phyloP scores from a whole-genome alignment of 257 asterid genomes.

The Solanum pimpinellifolium region DNA sequence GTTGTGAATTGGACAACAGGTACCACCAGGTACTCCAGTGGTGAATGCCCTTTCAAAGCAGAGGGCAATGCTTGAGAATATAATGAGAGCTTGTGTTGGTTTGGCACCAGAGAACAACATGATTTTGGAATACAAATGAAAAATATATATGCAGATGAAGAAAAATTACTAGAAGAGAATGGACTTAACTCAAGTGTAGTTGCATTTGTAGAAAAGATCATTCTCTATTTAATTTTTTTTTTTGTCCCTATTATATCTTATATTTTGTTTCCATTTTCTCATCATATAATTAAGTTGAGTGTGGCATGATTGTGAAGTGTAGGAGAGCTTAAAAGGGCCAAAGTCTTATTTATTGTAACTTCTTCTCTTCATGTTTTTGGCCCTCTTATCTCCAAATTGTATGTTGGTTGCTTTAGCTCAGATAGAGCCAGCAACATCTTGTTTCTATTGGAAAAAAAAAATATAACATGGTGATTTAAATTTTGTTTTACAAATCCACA shows the following conservation, averaged over 20 bases:
- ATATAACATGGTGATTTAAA: neutral
- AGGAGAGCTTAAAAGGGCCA: neutral
- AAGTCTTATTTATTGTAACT: neutral
- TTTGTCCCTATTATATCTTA: neutral
- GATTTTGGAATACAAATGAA: constrained; percentile 93
- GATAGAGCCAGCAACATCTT: neutral
- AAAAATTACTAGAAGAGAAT: neutral
- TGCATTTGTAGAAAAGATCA: neutral
- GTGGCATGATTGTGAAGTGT: neutral
- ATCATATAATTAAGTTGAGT: neutral
- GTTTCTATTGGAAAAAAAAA: neutral
- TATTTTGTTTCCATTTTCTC: neutral
- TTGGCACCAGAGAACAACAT: constrained; percentile 98
- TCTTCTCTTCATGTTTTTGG: neutral
- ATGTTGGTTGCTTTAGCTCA: neutral
- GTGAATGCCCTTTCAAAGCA: constrained; percentile 96
- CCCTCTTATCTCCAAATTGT: neutral
- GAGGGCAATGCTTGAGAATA: constrained; percentile 95
- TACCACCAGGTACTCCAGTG: constrained; percentile 97
- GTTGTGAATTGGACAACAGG: constrained; percentile 33
- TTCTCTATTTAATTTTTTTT: neutral
- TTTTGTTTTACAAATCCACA: neutral
- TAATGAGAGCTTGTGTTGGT: constrained; percentile 94
- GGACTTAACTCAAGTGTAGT: neutral
- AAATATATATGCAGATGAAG: neutral